phyloP scores from a whole-genome alignment of 108 stramenopile genomes.

The Cyclostephanos invisitatus region DNA sequence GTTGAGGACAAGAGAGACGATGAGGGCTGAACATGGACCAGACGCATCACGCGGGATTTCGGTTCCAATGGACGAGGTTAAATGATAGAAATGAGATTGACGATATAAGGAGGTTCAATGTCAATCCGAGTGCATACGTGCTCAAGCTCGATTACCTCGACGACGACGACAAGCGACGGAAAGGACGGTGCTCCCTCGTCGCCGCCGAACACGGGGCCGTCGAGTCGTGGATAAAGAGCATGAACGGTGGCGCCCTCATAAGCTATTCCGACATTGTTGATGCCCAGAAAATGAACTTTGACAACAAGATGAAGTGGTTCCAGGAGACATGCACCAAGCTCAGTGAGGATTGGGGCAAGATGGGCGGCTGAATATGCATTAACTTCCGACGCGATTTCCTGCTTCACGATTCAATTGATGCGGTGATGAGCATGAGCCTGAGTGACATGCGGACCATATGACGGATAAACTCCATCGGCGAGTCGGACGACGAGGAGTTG shows the following conservation, averaged over 20 bases:
- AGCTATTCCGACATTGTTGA: constrained; percentile 70
- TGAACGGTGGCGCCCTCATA: constrained; percentile 59
- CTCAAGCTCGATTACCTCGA: constrained; percentile 74
- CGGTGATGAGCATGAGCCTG: constrained; percentile 75
- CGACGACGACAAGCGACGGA: constrained; percentile 60
- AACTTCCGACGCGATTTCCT: constrained; percentile 80
- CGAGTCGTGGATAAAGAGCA: constrained; percentile 59
- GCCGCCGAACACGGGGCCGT: constrained; percentile 68
- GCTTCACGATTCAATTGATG: constrained; percentile 78
- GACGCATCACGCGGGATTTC: too few species aligned
- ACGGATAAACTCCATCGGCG: constrained; percentile 95
- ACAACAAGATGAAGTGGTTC: constrained; percentile 88
- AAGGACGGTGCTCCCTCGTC: constrained; percentile 58
- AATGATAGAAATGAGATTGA: constrained; percentile 72
- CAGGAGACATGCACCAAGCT: constrained; percentile 78
- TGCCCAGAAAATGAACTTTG: constrained; percentile 69
- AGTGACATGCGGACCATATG: constrained; percentile 91
- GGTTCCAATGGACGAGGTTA: constrained; percentile 89
- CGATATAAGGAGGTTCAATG: constrained; percentile 64
- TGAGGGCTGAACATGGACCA: too few species aligned
- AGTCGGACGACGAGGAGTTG: constrained; percentile 96
- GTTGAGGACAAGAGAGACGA: too few species aligned
- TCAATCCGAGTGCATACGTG: constrained; percentile 75
- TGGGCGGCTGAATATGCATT: constrained; percentile 87
- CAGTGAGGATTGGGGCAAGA: constrained; percentile 84